Conservation (phyloP, 768 basidiomycete species). For the Scleroderma bovista region DNA sequence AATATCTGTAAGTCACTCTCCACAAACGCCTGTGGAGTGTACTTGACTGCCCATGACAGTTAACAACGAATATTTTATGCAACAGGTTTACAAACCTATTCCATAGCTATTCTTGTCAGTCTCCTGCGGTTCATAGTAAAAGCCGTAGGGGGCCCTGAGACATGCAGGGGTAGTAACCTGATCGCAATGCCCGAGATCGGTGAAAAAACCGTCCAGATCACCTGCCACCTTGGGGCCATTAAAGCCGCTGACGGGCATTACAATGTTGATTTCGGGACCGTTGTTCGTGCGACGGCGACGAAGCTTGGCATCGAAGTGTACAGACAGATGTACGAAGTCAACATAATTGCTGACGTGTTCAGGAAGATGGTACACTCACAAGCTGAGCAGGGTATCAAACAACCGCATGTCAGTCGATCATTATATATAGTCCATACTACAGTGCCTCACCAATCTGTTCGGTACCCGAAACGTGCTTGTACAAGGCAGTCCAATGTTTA, state of each 20-base stretch:
- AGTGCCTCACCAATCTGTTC: slow-evolving; percentile 32
- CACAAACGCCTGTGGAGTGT: slow-evolving; percentile 43
- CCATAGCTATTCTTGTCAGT: slow-evolving; percentile 49
- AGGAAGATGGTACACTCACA: slow-evolving; percentile 40
- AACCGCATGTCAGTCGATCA: neutral
- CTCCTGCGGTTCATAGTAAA: slow-evolving; percentile 40
- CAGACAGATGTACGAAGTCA: slow-evolving; percentile 41
- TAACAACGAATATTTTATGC: slow-evolving; percentile 5
- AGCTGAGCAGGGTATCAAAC: slow-evolving; percentile 14
- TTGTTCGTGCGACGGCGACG: slow-evolving; percentile 11
- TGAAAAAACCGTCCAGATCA: slow-evolving; percentile 9
- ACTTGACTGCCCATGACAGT: slow-evolving; percentile 40
- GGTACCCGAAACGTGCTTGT: slow-evolving; percentile 32
- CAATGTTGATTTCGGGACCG: slow-evolving; percentile 2
- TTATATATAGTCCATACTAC: slow-evolving; percentile 6
- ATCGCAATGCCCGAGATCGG: slow-evolving; percentile 30
- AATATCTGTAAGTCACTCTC: slow-evolving; percentile 44
- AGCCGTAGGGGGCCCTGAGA: slow-evolving; percentile 52
- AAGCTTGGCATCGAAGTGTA: slow-evolving; percentile 34
- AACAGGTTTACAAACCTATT: slow-evolving; percentile 30
- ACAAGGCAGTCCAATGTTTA: slow-evolving; percentile 41
- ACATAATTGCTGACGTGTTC: slow-evolving; percentile 32
- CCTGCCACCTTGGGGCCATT: slow-evolving; percentile 18
- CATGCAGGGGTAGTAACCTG: slow-evolving; percentile 50
- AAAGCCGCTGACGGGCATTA: slow-evolving; percentile 9